A percentile compares a stretch with the other conserved stretches of the same genome.
These are phyloP conservation scores for Plenodomus tracheiphilus DNA, from an alignment of 2,329 filamentous ascomycete genomes.

Conservation along the genomic window DNA sequence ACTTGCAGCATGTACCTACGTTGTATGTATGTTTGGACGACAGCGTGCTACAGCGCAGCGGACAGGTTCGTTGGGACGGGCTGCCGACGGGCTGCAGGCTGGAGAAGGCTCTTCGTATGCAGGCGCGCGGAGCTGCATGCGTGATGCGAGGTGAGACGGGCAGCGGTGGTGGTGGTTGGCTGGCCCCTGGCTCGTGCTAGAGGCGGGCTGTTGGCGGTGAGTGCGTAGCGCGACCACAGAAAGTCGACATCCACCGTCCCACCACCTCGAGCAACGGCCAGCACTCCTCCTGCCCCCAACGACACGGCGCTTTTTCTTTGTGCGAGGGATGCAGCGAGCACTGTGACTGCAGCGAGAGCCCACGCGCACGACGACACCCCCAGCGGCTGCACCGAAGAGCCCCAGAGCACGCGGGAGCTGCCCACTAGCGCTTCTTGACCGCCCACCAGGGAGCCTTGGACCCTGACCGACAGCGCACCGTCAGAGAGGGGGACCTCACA, in stretches of 20 bases:
- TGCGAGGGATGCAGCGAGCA: conserved; percentile 28
- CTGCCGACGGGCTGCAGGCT: conserved; percentile 5
- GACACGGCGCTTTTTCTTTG: conserved; percentile 1
- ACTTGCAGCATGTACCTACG: conserved; percentile 8
- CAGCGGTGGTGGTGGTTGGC: conserved; percentile 14
- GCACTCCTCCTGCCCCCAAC: conserved; percentile 3
- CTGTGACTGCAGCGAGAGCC: conserved; percentile 34
- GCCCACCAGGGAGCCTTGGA: conserved; percentile 26
- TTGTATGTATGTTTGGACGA: conserved; percentile 2
- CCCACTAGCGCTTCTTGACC: conserved; percentile 16
- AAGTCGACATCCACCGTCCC: conserved; percentile 14
- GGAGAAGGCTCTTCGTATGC: conserved; percentile 8
- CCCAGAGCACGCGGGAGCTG: not conserved
- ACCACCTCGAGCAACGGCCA: conserved; percentile 10
- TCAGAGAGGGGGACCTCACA: conserved; percentile 27
- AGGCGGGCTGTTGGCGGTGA: conserved; percentile 30
- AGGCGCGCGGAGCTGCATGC: conserved; percentile 15
- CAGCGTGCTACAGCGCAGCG: conserved; percentile 11
- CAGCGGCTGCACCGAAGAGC: conserved; percentile 7
- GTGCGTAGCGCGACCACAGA: conserved; percentile 19
- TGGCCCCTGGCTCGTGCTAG: conserved; percentile 15
- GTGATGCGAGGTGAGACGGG: conserved; percentile 12
- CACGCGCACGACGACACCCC: conserved; percentile 15
- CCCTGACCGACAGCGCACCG: conserved; percentile 23
- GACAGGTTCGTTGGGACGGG: conserved; percentile 1